phyloP scores from a whole-genome alignment of 2,329 filamentous ascomycete genomes.

The Ophiostoma novo-ulmi region DNA sequence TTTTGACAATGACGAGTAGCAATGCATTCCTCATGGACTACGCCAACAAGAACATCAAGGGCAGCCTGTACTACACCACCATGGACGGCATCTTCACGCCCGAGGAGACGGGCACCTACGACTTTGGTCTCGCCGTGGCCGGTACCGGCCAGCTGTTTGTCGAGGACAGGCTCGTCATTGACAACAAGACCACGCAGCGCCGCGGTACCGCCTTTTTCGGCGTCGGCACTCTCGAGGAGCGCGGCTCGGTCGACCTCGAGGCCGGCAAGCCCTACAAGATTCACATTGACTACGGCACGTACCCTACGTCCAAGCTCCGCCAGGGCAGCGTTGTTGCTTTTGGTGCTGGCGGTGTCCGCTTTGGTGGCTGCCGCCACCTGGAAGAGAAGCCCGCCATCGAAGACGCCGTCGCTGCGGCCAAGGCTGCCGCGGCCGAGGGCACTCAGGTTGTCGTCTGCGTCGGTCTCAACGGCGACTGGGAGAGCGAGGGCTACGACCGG shows the following conservation, averaged over 20 bases:
- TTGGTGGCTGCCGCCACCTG: constrained; percentile 22
- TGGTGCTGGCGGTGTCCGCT: constrained; percentile 38
- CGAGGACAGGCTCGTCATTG: constrained; percentile 35
- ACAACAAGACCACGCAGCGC: constrained; percentile 34
- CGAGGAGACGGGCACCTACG: constrained; percentile 32
- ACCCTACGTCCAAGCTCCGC: constrained; percentile 21
- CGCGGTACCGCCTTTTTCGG: constrained; percentile 34
- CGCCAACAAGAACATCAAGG: constrained; percentile 36
- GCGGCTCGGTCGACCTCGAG: constrained; percentile 30
- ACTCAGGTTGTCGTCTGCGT: constrained; percentile 58
- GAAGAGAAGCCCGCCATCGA: constrained; percentile 22
- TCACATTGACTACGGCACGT: constrained; percentile 29
- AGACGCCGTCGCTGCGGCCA: constrained; percentile 35
- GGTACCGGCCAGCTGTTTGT: constrained; percentile 36
- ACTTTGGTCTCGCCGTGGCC: constrained; percentile 34
- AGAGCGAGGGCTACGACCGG: constrained; percentile 29
- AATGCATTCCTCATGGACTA: constrained; percentile 48
- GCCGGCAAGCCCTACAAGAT: constrained; percentile 33
- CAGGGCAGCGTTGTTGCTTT: constrained; percentile 41
- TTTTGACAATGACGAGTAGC: constrained; percentile 41
- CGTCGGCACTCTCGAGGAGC: constrained; percentile 34
- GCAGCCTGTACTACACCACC: constrained; percentile 38
- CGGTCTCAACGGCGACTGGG: constrained; percentile 46
- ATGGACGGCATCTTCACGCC: constrained; percentile 34
- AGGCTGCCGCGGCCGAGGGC: constrained; percentile 41